Conservation (phyloP, 1,284 basidiomycete species). For the Athelia sp. region DNA sequence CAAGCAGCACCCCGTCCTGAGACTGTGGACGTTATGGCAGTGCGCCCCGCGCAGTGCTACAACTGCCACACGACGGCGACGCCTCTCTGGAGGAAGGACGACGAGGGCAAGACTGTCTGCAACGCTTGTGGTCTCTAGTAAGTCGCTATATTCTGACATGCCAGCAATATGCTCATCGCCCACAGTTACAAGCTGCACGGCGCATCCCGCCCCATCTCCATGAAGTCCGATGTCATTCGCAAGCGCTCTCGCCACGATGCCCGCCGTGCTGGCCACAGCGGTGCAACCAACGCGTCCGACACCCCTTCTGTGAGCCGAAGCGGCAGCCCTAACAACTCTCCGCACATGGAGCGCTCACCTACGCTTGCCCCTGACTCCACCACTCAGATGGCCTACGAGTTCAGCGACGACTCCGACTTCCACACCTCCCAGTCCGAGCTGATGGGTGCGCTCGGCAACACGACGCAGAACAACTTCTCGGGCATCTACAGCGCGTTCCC, state of each 20-base stretch:
- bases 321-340: constrained; percentile 67
- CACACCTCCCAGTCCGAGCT: constrained; percentile 52
- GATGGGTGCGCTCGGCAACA: constrained; percentile 55
- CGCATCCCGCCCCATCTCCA: constrained; percentile 74
- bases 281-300: constrained; percentile 31
- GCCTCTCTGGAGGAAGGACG: constrained; percentile 88
- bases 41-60: constrained; percentile 68
- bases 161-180: constrained; percentile 26
- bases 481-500: constrained; percentile 20
- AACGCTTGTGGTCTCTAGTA: constrained; percentile 67
- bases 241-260: constrained; percentile 77
- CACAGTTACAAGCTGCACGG: constrained; percentile 76
- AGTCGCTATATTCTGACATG: constrained; percentile 25
- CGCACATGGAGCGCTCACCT: constrained; percentile 53
- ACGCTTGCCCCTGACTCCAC: constrained; percentile 63
- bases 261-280: constrained; percentile 41
- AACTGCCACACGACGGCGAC: constrained; percentile 89
- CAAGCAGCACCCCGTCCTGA: constrained; percentile 56
- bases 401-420: constrained; percentile 32
- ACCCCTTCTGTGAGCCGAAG: constrained; percentile 69
- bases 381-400: constrained; percentile 46
- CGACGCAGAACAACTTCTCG: constrained; percentile 19
- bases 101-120: constrained; percentile 88
- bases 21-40: constrained; percentile 47
- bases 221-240: constrained; percentile 83